Evolutionary conservation across 202 grass and related monocot species (phyloP).

Genomic region (Panicum virgatum): DNA sequence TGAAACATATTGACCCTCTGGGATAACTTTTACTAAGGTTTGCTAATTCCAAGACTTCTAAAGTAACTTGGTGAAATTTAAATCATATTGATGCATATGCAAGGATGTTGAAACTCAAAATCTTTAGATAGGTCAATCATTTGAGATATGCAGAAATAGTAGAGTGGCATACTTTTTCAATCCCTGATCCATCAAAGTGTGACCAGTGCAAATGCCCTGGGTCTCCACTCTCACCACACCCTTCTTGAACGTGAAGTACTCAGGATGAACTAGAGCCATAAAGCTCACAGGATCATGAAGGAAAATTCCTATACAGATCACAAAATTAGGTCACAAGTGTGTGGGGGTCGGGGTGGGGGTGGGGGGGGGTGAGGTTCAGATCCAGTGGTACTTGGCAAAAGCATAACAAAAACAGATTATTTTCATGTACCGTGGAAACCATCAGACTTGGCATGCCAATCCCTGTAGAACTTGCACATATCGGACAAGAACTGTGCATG

Average conservation of each 20-base stretch:
- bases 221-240: slow-evolving; percentile 97
- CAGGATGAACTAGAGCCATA: slow-evolving; percentile 62
- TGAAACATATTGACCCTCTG: not conserved
- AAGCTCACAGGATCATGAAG: slow-evolving; percentile 92
- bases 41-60: not conserved
- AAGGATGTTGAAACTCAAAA: not conserved
- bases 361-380: too few relatives aligned
- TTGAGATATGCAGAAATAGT: slow-evolving; percentile 7
- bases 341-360: too few relatives aligned
- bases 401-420: not conserved
- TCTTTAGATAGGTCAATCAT: not conserved
- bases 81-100: not conserved
- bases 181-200: slow-evolving; percentile 95
- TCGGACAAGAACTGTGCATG: slow-evolving; percentile 68
- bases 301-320: slow-evolving; percentile 68
- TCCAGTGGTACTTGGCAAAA: not conserved
- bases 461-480: slow-evolving; percentile 91
- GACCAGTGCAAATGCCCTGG: slow-evolving; percentile 79
- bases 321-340: not conserved
- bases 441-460: slow-evolving; percentile 76
- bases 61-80: not conserved
- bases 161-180: slow-evolving; percentile 68
- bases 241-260: slow-evolving; percentile 85
- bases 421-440: slow-evolving; percentile 69
- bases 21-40: not conserved